Evolutionary conservation across 305 asterid species (phyloP).

Genomic region (Petunia hybrid): DNA sequence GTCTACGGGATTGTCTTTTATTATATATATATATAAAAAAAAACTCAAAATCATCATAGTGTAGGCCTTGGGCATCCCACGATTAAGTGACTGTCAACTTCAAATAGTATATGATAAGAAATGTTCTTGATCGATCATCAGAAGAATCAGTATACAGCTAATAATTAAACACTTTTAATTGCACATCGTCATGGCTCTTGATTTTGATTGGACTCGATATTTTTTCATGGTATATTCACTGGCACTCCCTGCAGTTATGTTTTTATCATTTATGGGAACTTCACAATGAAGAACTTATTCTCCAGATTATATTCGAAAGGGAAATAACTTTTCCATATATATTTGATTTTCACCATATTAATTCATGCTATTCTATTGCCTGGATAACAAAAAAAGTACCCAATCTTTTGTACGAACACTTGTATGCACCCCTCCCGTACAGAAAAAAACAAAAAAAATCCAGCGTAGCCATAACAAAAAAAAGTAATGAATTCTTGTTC

Average conservation of each 20-base stretch:
- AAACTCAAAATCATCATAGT: background rate
- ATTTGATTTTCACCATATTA: conserved; percentile 13
- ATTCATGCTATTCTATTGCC: conserved; percentile 20
- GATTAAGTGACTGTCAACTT: conserved; percentile 28
- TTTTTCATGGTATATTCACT: conserved; percentile 27
- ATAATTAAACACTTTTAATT: conserved; percentile 7
- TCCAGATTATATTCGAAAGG: conserved; percentile 24
- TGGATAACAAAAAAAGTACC: background rate
- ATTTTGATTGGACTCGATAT: conserved; percentile 3
- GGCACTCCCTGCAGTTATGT: conserved; percentile 20
- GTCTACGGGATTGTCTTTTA: too few species aligned
- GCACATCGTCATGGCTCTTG: background rate
- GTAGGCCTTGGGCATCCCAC: conserved; percentile 22
- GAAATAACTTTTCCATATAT: conserved; percentile 8
- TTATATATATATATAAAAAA: too few species aligned
- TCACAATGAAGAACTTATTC: conserved; percentile 35
- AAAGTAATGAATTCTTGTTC: background rate
- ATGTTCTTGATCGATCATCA: conserved; percentile 28
- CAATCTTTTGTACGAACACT: conserved; percentile 14
- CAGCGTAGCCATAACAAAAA: background rate
- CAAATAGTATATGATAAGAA: conserved; percentile 29
- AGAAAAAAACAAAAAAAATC: background rate
- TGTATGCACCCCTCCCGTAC: background rate
- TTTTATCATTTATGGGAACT: conserved; percentile 1
- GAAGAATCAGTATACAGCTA: conserved; percentile 26